phyloP scores from a whole-genome alignment of 2,329 filamentous ascomycete genomes.

The Gremmenia infestans region DNA sequence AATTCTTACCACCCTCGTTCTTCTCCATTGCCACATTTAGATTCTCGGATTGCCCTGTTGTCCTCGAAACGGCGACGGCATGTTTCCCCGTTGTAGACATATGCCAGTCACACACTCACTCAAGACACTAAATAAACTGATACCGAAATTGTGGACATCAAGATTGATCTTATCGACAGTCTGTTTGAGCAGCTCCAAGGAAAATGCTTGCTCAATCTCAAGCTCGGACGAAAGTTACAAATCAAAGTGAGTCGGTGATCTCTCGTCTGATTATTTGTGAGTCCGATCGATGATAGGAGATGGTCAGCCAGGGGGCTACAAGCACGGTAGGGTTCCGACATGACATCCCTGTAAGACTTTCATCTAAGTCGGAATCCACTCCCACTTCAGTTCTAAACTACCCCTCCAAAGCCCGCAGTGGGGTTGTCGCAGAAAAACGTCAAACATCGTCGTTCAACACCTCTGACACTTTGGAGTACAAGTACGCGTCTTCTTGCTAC shows the following conservation, averaged over 20 bases:
- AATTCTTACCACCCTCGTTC: conserved; percentile 44
- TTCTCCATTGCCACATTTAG: conserved; percentile 14
- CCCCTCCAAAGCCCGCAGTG: conserved; percentile 1
- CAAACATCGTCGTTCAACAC: neutral
- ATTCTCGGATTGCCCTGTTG: neutral
- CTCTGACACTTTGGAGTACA: neutral
- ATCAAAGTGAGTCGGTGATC: neutral
- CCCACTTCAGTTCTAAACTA: neutral
- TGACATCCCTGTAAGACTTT: neutral
- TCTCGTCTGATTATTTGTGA: neutral
- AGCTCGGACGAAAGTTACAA: neutral
- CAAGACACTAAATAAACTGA: neutral
- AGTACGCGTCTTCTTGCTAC: neutral
- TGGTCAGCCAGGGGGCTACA: neutral
- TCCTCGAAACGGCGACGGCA: neutral
- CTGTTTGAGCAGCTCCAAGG: neutral
- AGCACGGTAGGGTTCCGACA: neutral
- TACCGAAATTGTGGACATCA: neutral
- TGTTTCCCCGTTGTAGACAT: neutral
- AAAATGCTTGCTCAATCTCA: neutral
- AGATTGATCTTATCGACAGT: neutral
- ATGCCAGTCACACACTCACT: neutral
- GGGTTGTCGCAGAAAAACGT: neutral
- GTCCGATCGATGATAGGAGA: neutral
- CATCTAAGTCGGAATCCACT: neutral